These are phyloP conservation scores for Penicillium macrosclerotiorum DNA, from an alignment of 495 filamentous ascomycete species.

Conservation along the genomic window DNA sequence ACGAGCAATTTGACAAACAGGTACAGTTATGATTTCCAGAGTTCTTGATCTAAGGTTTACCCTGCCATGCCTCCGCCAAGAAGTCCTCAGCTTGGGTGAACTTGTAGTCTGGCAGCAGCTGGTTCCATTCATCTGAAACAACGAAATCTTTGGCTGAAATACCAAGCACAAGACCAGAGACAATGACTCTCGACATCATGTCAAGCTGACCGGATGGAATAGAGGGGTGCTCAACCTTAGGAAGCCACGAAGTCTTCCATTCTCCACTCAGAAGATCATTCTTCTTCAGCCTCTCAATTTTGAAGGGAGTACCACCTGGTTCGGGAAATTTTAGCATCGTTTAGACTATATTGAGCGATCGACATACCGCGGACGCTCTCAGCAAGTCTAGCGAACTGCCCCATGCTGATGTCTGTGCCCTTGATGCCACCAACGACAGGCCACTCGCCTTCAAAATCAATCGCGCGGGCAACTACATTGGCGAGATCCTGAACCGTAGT, in stretches of 20 bases:
- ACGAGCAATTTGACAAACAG: too few relatives aligned
- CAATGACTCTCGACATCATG: conserved; percentile 26
- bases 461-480: conserved; percentile 43
- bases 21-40: not conserved
- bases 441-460: conserved; percentile 57
- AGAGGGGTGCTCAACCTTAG: conserved; percentile 38
- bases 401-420: conserved; percentile 42
- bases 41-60: conserved; percentile 26
- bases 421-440: conserved; percentile 52
- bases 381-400: conserved; percentile 43
- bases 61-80: conserved; percentile 43
- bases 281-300: conserved; percentile 39
- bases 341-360: not conserved
- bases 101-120: conserved; percentile 50
- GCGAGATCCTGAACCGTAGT: conserved; percentile 49
- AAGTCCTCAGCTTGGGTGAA: conserved; percentile 50
- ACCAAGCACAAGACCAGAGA: conserved; percentile 40
- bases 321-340: not conserved
- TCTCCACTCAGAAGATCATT: conserved; percentile 45
- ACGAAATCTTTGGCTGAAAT: conserved; percentile 35
- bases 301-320: conserved; percentile 35
- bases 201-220: conserved; percentile 40
- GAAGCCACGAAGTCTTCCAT: conserved; percentile 45
- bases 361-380: conserved; percentile 50
- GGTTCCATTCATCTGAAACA: conserved; percentile 53